Base-by-base conservation (phyloP, 2,329 filamentous ascomycete species). In the Tolypocladium nubicola region DNA sequence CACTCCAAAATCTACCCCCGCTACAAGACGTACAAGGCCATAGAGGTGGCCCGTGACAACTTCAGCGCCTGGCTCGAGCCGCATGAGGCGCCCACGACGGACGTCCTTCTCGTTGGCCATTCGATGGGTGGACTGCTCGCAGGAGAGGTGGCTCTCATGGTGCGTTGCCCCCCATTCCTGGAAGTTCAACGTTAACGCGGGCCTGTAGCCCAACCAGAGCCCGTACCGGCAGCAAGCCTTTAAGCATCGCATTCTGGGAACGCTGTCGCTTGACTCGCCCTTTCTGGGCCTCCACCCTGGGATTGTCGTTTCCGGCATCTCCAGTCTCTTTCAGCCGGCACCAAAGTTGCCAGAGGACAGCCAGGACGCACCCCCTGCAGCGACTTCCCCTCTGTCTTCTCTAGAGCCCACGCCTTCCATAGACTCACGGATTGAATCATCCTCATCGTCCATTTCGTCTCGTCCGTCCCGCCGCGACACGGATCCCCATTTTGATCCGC, bases 251-350 rank as follows among this genome's bases (percentile, higher is more conserved):
- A 88, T 96, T 45, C 71, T 96, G 37, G 92, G 92, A 0, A 86
- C 86, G 5, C 77, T 97, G 57, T 89, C 88, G 57, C 86, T 96
- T 53, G 92, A 97, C 70, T 88, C 89, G 0, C 92, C 92, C 0
- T 90, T 95, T 58, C 76, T 96, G 7, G 92, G 92, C 4, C 87
- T 97, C 68, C 90, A 97, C 70, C 91, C 90, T 1, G 89, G 92
- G 7, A 88, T 97, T 47, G 82, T 96, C 47, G 81, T 85, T n/a
- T 88, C 88, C 41, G 90, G 91, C 2, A 81, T 96, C 56, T 82
- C 85, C 2, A 93, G 89, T 66, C 78, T 96, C 13, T 94, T 96
- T 70, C 74, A 78, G 40, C 70, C 76, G 4, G 70, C 75, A 13
- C 68, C 74, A 16, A 66, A 63, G 26, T 62, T 61, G 7, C 58